Evolutionary conservation across 2,329 filamentous ascomycete species (phyloP).

Genomic region (Coleophoma cylindrospora): DNA sequence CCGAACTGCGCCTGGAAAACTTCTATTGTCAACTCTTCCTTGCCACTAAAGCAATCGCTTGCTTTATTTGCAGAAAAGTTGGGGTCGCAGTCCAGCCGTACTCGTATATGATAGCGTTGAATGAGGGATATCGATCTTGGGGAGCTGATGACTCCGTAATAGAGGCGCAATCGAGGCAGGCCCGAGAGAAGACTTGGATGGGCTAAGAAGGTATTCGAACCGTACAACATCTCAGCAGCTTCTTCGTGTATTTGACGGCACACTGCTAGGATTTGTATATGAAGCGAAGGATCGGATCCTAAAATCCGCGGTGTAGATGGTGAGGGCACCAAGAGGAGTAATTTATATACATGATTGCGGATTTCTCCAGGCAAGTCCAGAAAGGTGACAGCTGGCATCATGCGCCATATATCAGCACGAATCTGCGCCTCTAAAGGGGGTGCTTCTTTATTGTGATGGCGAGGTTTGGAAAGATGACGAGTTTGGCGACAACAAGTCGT

Average conservation of each 20-base stretch:
- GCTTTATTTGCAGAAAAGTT: conserved; percentile 34
- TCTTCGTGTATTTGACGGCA: conserved; percentile 17
- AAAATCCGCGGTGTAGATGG: conserved; percentile 11
- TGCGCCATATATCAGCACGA: neutral
- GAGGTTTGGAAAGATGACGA: neutral
- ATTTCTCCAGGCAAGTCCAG: conserved; percentile 51
- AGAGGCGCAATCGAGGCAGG: conserved; percentile 35
- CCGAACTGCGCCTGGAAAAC: conserved; percentile 40
- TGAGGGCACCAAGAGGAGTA: conserved; percentile 20
- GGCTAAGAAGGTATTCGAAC: conserved; percentile 42
- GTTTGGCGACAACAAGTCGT: neutral
- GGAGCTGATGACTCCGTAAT: conserved; percentile 28
- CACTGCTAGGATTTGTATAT: conserved; percentile 19
- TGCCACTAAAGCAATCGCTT: conserved; percentile 35
- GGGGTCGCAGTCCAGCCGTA: conserved; percentile 44
- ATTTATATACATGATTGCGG: conserved; percentile 49
- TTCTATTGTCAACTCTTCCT: conserved; percentile 41
- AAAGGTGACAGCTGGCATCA: conserved; percentile 14
- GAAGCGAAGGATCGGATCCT: conserved; percentile 20
- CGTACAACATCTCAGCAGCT: conserved; percentile 37
- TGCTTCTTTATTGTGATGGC: neutral
- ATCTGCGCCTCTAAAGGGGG: neutral
- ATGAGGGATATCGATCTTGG: conserved; percentile 29
- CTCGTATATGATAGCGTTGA: conserved; percentile 35
- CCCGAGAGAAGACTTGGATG: conserved; percentile 38